Evolutionary conservation across 1,284 basidiomycete species (phyloP).

Genomic region (Volvariella surrecta): DNA sequence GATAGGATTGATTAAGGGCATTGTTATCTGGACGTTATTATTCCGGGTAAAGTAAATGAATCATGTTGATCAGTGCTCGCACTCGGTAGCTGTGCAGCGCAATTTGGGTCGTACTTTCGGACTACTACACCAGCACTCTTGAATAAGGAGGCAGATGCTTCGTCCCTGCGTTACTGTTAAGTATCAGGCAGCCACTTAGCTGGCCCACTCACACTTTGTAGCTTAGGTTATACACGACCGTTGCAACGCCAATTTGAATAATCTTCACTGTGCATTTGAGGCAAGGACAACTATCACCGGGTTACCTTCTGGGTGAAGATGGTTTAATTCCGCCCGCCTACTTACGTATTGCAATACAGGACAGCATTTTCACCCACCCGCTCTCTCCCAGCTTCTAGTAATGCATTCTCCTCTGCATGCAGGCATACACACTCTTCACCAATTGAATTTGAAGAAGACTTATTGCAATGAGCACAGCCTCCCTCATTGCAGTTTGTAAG

Average conservation of each 20-base stretch:
- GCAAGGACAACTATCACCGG: constrained; percentile 82
- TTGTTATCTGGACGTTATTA: neutral
- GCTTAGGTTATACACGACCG: constrained; percentile 92
- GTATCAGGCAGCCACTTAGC: constrained; percentile 4
- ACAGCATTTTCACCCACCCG: constrained; percentile 77
- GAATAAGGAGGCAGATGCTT: constrained; percentile 71
- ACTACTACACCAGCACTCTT: constrained; percentile 72
- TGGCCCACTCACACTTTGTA: constrained; percentile 79
- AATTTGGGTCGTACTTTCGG: constrained; percentile 47
- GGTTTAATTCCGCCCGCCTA: constrained; percentile 7
- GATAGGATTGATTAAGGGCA: constrained; percentile 9
- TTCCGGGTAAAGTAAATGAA: constrained; percentile 4
- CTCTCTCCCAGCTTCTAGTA: constrained; percentile 87
- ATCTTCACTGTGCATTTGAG: constrained; percentile 96
- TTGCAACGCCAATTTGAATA: constrained; percentile 87
- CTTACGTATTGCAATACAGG: constrained; percentile 85
- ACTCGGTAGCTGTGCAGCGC: constrained; percentile 5
- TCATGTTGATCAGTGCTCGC: constrained; percentile 7
- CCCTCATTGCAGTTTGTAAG: constrained; percentile 86
- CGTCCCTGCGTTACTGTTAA: constrained; percentile 45
- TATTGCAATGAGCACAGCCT: constrained; percentile 80
- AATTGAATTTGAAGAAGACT: constrained; percentile 41
- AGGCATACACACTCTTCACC: constrained; percentile 87
- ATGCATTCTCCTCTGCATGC: constrained; percentile 97
- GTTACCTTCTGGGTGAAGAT: neutral